Evolutionary conservation across 306 rosid genomes (phyloP), one percentile per base, ranked within the genome.

Genomic region (Vigna trinervia): DNA sequence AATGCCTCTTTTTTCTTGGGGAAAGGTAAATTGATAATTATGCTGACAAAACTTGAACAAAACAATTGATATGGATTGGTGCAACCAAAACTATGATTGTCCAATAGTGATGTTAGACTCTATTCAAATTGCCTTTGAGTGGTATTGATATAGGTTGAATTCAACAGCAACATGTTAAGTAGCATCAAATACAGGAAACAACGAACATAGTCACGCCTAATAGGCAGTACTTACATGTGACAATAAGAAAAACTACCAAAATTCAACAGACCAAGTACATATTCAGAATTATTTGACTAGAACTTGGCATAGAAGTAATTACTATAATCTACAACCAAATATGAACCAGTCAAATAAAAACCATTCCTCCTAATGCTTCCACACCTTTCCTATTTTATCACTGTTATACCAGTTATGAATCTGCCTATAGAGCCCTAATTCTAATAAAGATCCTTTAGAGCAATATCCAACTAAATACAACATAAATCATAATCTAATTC

Each of bases 111-210:
- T 47, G 47, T 3, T 20, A n/a, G 41, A 71, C 50, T 20, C 15
- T 65, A 20, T 9, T 2, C 9, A 17, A 39, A 17, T 39, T 22
- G 14, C 45, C 53, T 13, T 11, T 30, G 15, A 59, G 19, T 10
- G 13, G 26, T 48, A 28, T 58, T 23, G 17, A 58, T 15, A 56
- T 2, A 39, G 17, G 57, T 64, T 43, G 15, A 66, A 45, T 60
- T 53, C 48, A 74, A 74, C 26, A 74, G 77, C 73, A 78, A 74
- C 32, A n/a, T 17, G 51, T 38, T 50, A 54, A 3, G 65, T 69
- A 54, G 50, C 30, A 61, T 34, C 51, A 54, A 60, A 52, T 28
- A 15, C 74, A 74, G 12, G 69, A 69, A 67, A 58, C 52, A 34
- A 39, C 47, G 62, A 68, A 63, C 4, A 7, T 10, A 50, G 77